A percentile compares a stretch with the other conserved stretches of the same genome.
phyloP scores from a whole-genome alignment of 2,329 filamentous ascomycete species.

The Fusarium piperis region DNA sequence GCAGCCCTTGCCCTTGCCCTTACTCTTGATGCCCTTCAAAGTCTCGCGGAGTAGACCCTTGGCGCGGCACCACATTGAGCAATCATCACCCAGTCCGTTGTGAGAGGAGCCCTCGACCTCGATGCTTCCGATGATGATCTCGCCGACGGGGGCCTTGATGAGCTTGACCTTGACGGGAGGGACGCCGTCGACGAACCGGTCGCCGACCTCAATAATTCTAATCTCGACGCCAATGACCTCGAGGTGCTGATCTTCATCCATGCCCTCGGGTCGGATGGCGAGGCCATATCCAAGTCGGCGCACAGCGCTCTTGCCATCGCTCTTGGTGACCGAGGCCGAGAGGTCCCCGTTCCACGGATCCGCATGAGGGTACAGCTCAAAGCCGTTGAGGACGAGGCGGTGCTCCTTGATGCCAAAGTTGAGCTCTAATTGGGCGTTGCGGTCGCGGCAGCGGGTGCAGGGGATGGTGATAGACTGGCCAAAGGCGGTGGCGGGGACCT shows the following conservation, averaged over 20 bases:
- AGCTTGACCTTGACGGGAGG: slow-evolving; percentile 68
- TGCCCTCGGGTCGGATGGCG: slow-evolving; percentile 53
- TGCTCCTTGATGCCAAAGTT: slow-evolving; percentile 62
- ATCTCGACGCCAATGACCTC: slow-evolving; percentile 65
- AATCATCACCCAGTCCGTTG: slow-evolving; percentile 35
- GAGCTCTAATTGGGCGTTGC: slow-evolving; percentile 59
- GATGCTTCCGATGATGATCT: slow-evolving; percentile 64
- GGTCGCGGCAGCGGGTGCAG: slow-evolving; percentile 64
- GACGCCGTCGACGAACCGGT: slow-evolving; percentile 63
- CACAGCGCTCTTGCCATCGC: slow-evolving; percentile 48
- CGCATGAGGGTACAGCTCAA: slow-evolving; percentile 66
- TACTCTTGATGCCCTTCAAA: slow-evolving; percentile 40
- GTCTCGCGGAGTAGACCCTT: slow-evolving; percentile 48
- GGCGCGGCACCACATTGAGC: slow-evolving; percentile 64
- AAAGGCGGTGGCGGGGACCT: slow-evolving; percentile 47
- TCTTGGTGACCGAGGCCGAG: slow-evolving; percentile 56
- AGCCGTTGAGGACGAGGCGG: slow-evolving; percentile 66
- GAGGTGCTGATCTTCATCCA: slow-evolving; percentile 61
- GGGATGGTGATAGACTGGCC: slow-evolving; percentile 58
- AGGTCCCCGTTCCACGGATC: slow-evolving; percentile 57
- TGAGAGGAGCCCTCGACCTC: slow-evolving; percentile 47
- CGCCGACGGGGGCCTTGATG: slow-evolving; percentile 65
- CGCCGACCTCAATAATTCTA: slow-evolving; percentile 68
- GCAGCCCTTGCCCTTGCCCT: slow-evolving; percentile 40
- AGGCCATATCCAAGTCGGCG: slow-evolving; percentile 62